phyloP scores from a whole-genome alignment of 441 rosid genomes.

The Croton laevigatus region DNA sequence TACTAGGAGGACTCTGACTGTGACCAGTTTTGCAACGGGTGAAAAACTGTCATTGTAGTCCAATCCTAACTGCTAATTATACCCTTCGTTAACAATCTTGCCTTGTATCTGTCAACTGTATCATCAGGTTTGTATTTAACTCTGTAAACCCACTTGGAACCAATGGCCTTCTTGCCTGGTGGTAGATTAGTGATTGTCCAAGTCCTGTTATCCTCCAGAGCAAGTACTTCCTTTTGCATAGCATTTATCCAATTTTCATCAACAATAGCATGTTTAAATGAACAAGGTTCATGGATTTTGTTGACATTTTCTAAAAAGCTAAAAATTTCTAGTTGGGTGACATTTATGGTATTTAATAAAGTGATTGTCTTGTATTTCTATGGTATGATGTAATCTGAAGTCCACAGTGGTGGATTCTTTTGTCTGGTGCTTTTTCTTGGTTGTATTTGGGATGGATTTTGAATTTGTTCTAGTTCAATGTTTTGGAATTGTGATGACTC shows the following conservation, averaged over 20 bases:
- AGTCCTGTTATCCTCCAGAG: background rate
- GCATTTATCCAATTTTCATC: background rate
- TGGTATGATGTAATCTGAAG: too few species aligned
- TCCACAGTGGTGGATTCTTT: too few species aligned
- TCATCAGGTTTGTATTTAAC: background rate
- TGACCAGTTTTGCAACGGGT: background rate
- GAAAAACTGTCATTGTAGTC: constrained; percentile 18
- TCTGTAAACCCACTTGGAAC: constrained; percentile 17
- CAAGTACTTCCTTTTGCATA: background rate
- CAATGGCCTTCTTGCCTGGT: background rate
- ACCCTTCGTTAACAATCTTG: background rate
- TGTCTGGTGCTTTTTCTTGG: too few species aligned
- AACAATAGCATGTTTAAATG: background rate
- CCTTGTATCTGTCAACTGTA: background rate
- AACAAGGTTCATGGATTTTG: too few species aligned
- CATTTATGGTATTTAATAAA: too few species aligned
- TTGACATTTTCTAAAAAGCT: background rate
- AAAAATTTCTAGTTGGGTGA: fast-evolving
- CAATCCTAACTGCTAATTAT: background rate
- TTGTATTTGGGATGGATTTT: too few species aligned
- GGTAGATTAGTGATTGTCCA: background rate
- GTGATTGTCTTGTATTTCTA: too few species aligned
- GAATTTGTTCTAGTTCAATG: too few species aligned
- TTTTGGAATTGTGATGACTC: too few species aligned
- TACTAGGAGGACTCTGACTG: background rate